These are phyloP conservation scores for Corinectria fuckeliana DNA, from an alignment of 2,329 filamentous ascomycete genomes.

Conservation along the genomic window DNA sequence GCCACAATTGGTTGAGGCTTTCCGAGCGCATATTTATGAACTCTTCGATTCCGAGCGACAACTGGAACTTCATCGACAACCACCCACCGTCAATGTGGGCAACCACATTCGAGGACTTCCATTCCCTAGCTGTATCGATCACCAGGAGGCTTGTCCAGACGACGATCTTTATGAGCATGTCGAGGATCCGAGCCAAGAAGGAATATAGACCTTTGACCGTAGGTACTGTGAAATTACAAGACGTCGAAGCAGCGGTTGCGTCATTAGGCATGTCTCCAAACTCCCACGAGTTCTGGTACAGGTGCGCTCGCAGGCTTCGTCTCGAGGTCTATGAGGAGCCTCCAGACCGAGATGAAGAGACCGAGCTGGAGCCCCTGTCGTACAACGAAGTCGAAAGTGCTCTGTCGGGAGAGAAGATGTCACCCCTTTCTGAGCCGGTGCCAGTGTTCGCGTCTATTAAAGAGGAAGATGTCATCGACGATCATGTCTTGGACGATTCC, in stretches of 20 bases:
- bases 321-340: slow-evolving; percentile 54
- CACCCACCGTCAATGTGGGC: slow-evolving; percentile 73
- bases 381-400: slow-evolving; percentile 28
- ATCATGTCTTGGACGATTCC: slow-evolving; percentile 23
- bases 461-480: slow-evolving; percentile 7
- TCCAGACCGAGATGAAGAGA: slow-evolving; percentile 28
- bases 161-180: slow-evolving; percentile 72
- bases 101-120: slow-evolving; percentile 78
- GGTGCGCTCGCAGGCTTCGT: slow-evolving; percentile 55
- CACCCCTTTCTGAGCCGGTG: too few species aligned
- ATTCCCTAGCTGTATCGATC: slow-evolving; percentile 69
- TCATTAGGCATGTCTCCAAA: slow-evolving; percentile 53
- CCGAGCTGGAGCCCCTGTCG: slow-evolving; percentile 26
- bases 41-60: slow-evolving; percentile 62
- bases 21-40: slow-evolving; percentile 81
- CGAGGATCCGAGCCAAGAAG: slow-evolving; percentile 64
- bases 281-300: slow-evolving; percentile 53
- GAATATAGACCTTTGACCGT: slow-evolving; percentile 39
- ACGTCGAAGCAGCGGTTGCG: slow-evolving; percentile 57
- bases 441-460: too few species aligned
- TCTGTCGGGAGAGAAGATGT: slow-evolving; percentile 15
- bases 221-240: slow-evolving; percentile 48
- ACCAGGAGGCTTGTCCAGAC: slow-evolving; percentile 75
- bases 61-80: slow-evolving; percentile 70
- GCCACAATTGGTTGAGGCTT: slow-evolving; percentile 67